Evolutionary conservation across 768 basidiomycete genomes (phyloP).

Genomic region (Russula earlei): DNA sequence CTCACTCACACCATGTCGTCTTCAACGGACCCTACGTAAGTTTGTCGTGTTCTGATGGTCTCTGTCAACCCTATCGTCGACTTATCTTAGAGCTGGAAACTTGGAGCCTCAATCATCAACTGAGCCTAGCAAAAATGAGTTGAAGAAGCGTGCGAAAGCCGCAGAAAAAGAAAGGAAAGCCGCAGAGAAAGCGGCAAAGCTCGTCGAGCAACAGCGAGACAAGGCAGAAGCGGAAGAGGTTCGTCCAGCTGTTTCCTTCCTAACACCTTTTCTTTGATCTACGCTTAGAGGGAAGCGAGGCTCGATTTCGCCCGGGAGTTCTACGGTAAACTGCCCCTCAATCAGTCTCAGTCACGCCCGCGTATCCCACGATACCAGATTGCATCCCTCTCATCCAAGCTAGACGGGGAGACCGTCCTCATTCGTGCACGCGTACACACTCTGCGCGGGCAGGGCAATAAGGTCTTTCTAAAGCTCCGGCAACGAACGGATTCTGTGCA

Average conservation of each 20-base stretch:
- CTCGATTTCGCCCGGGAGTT: conserved; percentile 71
- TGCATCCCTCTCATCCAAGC: conserved; percentile 44
- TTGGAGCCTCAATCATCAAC: conserved; percentile 19
- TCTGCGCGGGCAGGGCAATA: conserved; percentile 85
- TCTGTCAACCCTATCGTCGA: background rate
- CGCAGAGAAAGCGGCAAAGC: conserved; percentile 75
- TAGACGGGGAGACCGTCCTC: conserved; percentile 66
- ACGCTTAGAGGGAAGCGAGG: conserved; percentile 3
- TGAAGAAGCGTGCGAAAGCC: conserved; percentile 87
- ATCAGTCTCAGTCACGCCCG: conserved; percentile 81
- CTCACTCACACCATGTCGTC: conserved; percentile 12
- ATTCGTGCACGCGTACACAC: conserved; percentile 89
- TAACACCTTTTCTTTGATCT: background rate
- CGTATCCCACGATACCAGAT: conserved; percentile 56
- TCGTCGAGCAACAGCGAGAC: conserved; percentile 62
- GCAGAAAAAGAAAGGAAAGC: conserved; percentile 86
- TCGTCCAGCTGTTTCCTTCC: conserved; percentile 15
- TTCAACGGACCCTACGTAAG: conserved; percentile 11
- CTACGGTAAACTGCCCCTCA: conserved; percentile 83
- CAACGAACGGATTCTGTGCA: conserved; percentile 85
- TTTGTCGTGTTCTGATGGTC: background rate
- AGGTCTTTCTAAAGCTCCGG: conserved; percentile 86
- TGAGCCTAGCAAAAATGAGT: conserved; percentile 75
- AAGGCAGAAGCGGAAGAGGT: conserved; percentile 59
- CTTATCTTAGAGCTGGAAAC: background rate